These are phyloP conservation scores for Osmanthus fragrans DNA, from an alignment of 257 asterid species.

Conservation along the genomic window DNA sequence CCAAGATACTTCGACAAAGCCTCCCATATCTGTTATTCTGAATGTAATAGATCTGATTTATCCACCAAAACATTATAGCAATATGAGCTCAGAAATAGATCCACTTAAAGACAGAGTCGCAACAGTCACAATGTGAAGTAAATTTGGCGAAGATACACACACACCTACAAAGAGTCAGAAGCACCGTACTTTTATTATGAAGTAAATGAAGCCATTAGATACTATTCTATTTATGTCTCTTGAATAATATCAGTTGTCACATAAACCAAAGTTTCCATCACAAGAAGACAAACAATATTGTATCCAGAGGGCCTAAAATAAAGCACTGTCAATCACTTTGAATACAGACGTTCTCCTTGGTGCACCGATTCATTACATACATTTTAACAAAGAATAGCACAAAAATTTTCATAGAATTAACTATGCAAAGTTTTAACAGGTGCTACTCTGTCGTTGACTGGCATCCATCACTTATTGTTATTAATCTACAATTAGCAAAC, in stretches of 20 bases:
- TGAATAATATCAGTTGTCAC: neutral
- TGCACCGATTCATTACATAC: neutral
- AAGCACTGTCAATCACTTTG: neutral
- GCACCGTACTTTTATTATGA: neutral
- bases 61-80: neutral
- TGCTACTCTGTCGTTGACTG: neutral
- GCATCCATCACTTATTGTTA: neutral
- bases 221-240: neutral
- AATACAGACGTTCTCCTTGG: neutral
- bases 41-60: neutral
- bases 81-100: neutral
- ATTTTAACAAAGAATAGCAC: neutral
- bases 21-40: neutral
- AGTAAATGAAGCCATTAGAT: neutral
- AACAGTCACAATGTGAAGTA: neutral
- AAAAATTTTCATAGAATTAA: neutral
- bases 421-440: neutral
- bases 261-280: neutral
- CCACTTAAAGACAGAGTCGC: neutral
- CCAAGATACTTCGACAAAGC: neutral
- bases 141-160: neutral
- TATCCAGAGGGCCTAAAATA: neutral
- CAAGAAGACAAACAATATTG: neutral
- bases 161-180: neutral
- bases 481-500: neutral